Evolutionary conservation across 1,284 basidiomycete species (phyloP).

Genomic region (Austropuccinia psidii): DNA sequence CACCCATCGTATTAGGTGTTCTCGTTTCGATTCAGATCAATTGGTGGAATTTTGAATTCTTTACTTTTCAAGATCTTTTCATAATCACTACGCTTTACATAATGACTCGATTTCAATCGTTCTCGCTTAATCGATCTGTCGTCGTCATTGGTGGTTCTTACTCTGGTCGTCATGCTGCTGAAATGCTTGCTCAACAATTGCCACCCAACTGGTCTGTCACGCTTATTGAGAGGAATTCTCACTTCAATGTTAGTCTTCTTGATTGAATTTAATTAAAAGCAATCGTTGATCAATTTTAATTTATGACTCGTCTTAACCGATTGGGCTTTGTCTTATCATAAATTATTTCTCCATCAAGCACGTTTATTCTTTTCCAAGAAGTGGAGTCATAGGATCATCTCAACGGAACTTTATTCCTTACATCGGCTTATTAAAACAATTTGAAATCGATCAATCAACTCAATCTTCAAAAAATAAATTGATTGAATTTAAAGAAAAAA

Average conservation of each 20-base stretch:
- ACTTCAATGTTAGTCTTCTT: conserved; percentile 20
- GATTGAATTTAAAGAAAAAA: too few species aligned
- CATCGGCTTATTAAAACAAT: conserved; percentile 28
- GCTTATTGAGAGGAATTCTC: conserved; percentile 24
- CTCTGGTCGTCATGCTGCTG: conserved; percentile 22
- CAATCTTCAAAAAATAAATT: too few species aligned
- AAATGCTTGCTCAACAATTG: conserved; percentile 6
- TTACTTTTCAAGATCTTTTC: too few species aligned
- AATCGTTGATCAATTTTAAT: not conserved
- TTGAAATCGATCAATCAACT: not conserved
- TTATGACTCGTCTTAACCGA: not conserved
- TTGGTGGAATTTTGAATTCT: too few species aligned
- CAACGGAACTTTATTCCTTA: conserved; percentile 60
- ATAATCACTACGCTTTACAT: too few species aligned
- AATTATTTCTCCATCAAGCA: not conserved
- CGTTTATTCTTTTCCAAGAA: conserved; percentile 52
- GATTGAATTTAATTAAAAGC: not conserved
- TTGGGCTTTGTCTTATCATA: not conserved
- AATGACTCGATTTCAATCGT: too few species aligned
- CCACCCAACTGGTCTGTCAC: conserved; percentile 6
- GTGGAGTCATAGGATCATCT: conserved; percentile 50
- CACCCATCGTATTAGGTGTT: too few species aligned
- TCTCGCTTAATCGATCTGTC: not conserved
- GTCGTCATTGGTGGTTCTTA: conserved; percentile 35
- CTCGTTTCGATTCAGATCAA: too few species aligned